A percentile compares a stretch with the other conserved stretches of the same genome.
phyloP scores from a whole-genome alignment of 352 stramenopile species.

The Phytophthora crassamura region DNA sequence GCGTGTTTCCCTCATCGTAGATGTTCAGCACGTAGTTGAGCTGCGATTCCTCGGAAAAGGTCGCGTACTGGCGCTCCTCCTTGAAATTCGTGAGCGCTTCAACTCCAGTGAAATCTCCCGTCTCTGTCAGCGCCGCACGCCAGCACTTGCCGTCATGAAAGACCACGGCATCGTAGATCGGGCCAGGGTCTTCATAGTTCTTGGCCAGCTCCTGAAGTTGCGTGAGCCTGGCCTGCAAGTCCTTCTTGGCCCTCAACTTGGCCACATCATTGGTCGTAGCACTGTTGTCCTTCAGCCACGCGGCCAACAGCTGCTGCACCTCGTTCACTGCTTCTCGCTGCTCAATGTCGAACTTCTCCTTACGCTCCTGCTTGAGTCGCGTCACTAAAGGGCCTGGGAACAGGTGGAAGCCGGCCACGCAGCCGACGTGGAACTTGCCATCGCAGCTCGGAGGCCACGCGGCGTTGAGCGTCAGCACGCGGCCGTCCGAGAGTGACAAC shows the following conservation, averaged over 20 bases:
- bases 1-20: constrained; percentile 92
- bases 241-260: constrained; percentile 68
- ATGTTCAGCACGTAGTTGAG: constrained; percentile 97
- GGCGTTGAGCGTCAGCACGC: constrained; percentile 79
- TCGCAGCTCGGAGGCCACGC: constrained; percentile 61
- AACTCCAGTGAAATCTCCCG: constrained; percentile 81
- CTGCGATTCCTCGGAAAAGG: constrained; percentile 91
- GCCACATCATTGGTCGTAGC: constrained; percentile 66
- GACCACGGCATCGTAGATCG: constrained; percentile 94
- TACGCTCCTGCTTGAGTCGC: constrained; percentile 86
- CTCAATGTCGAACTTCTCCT: constrained; percentile 78
- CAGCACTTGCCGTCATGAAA: constrained; percentile 87
- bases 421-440: constrained; percentile 85
- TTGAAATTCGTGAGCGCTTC: constrained; percentile 80
- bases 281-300: constrained; percentile 68
- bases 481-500: constrained; percentile 50
- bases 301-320: constrained; percentile 65
- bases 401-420: constrained; percentile 88
- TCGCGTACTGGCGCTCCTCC: constrained; percentile 81
- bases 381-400: constrained; percentile 81
- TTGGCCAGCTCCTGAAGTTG: constrained; percentile 78
- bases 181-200: constrained; percentile 90
- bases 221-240: constrained; percentile 80
- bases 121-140: constrained; percentile 84
- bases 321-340: constrained; percentile 72